Evolutionary conservation across 2,329 filamentous ascomycete species (phyloP).

Genomic region (Paracamarosporium sp.): DNA sequence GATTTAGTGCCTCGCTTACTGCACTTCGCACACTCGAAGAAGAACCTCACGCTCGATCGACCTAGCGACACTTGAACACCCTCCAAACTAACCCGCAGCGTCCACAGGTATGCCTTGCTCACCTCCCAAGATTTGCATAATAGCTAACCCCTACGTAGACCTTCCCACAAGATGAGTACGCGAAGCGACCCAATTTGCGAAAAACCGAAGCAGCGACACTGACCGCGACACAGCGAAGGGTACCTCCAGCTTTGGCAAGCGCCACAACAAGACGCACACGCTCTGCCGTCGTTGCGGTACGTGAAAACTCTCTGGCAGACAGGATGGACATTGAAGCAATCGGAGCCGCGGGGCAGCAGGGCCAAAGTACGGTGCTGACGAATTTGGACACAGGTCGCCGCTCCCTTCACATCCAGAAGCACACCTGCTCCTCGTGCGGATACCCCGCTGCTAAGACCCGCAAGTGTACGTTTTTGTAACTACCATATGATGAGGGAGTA

Average conservation of each 20-base stretch:
- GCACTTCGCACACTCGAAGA: no score
- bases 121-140: conserved; percentile 3
- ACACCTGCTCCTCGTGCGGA: conserved; percentile 94
- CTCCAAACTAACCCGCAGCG: conserved; percentile 47
- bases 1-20: no score
- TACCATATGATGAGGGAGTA: conserved; percentile 8
- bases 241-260: conserved; percentile 33
- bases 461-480: conserved; percentile 82
- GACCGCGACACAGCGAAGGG: conserved; percentile 68
- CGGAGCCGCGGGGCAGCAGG: conserved; percentile 13
- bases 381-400: conserved; percentile 72
- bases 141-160: conserved; percentile 42
- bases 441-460: conserved; percentile 97
- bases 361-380: conserved; percentile 39
- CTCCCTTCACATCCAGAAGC: conserved; percentile 99
- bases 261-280: conserved; percentile 66
- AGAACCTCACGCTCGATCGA: background rate
- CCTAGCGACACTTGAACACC: conserved; percentile 25
- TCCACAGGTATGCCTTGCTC: conserved; percentile 39
- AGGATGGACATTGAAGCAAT: no score
- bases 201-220: conserved; percentile 47
- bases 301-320: conserved; percentile 51
- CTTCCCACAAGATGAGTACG: conserved; percentile 67
- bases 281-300: conserved; percentile 98
- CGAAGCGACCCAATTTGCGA: conserved; percentile 35